Base-by-base conservation (phyloP, 805 yeast species). In the Kodamaea jinghongensis region DNA sequence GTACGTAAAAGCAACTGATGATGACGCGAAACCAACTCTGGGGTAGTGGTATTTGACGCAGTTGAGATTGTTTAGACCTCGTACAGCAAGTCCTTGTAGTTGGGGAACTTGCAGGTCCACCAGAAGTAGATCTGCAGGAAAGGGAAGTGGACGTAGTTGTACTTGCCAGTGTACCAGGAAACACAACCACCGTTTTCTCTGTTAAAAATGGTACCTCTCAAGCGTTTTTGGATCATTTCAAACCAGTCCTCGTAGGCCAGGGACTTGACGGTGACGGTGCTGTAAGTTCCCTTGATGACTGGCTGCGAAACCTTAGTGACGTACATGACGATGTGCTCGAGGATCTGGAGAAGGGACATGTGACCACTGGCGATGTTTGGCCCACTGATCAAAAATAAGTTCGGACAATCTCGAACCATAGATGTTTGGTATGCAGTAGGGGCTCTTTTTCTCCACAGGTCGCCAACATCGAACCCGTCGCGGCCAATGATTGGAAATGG, bases 361-460 rank as follows among this genome's bases (percentile, higher is more conserved):
- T 67, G 71, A 9, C 72, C 72, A 13, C 71, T 63, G 35, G 67
- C 66, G 1, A 67, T 56, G 40, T 67, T 67, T 28, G 72, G 71
- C 8, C 72, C 72, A 2, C 54, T 65, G 42, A 65, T 50, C n/a
- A 57, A 13, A 40, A 65, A 61, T 10, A 56, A 37, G 35, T 66
- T 66, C 13, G 71, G 71, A 31, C 55, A 49, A 26, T 63, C 54
- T 36, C 58, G 23, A 6, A 5, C 23, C 23, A 20, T 20, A 20
- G 23, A 20, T 20, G 23, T 20, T 20, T n/a, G n/a, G 47, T 65
- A 66, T 6, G 71, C 71, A 25, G 60, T 39, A 4, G 54, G 46
- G 7, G 69, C 64, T 17, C 63, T 54, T 15, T 55, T 47, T 3
- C 28, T 32, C 70, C 71, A 65, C 9, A 54, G 8, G 5, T 60